Evolutionary conservation across 2,329 filamentous ascomycete genomes (phyloP), one percentile per base, ranked within the genome.

Genomic region (Aspergillus awamori): DNA sequence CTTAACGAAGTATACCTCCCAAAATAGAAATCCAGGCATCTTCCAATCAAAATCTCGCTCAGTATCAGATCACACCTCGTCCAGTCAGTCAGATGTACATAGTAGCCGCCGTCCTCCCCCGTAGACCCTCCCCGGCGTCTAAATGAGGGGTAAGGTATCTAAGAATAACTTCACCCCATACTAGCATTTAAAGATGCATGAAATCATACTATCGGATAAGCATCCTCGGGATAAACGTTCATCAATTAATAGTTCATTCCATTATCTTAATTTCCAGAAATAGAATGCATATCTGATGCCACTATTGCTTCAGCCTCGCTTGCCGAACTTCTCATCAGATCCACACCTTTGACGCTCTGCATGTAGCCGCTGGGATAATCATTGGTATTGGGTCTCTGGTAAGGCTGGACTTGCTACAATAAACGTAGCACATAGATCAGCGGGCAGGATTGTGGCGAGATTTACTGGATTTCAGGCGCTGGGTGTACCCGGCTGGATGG

Each of bases 241-340:
- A 17, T 51, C 26, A 51, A 30, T 20, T n/a, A 10, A 51, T 20
- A 30, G 15, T 17, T 15, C 28, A 33, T 51, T n/a, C 28, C 6
- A 13, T 17, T 55, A 55, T 45, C 20, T n/a, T 30, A 0, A 4
- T 30, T 11, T 30, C 28, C 10, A 30, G 28, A 30, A 30, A 30
- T 30, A 30, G 28, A 24, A 24, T 55, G 53, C 53, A 45, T 30
- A 43, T 33, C 38, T 43, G 26, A 28, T 20, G 24, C 41, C 26
- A 24, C 30, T 47, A 47, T 33, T 47, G 26, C 39, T 45, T 56
- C 53, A 36, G 39, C 41, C 39, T 56, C 43, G 53, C 17, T 36
- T 20, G 20, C 28, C 17, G 36, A 28, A 10, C 22, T 24, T 45
- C 4, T 30, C 5, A 36, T 13, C 17, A 30, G n/a, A 24, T 43